These are phyloP conservation scores for Geotrichum citri-aurantii DNA, from an alignment of 1,139 yeast species.

Conservation along the genomic window DNA sequence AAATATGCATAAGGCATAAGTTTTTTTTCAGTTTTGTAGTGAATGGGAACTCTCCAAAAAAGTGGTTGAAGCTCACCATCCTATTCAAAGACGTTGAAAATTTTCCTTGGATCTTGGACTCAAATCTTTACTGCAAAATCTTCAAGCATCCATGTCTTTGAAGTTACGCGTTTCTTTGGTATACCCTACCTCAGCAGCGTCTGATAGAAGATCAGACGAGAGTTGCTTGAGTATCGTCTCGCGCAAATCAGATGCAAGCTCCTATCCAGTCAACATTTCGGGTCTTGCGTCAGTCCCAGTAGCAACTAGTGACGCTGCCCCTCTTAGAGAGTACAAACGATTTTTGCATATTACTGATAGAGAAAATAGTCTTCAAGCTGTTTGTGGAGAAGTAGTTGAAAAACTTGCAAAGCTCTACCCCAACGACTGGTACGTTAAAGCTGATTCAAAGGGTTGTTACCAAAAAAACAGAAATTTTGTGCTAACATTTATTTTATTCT, in stretches of 20 bases:
- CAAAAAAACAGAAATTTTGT: not conserved
- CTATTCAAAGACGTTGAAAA: not conserved
- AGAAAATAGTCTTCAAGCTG: conserved; percentile 41
- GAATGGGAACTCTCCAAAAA: not conserved
- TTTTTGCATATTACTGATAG: conserved; percentile 59
- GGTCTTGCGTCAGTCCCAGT: not conserved
- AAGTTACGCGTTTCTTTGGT: conserved; percentile 13
- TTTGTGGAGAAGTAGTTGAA: conserved; percentile 46
- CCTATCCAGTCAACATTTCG: not conserved
- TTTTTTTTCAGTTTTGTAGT: not conserved
- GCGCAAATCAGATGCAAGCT: not conserved
- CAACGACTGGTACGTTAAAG: conserved; percentile 34
- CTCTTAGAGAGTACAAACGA: conserved; percentile 17
- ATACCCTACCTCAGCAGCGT: conserved; percentile 6
- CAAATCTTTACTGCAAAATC: not conserved
- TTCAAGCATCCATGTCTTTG: conserved; percentile 8
- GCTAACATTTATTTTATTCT: not conserved
- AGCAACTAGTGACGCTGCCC: not conserved
- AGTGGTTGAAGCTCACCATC: not conserved
- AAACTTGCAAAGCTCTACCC: conserved; percentile 62
- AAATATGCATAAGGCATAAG: not conserved
- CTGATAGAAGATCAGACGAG: not conserved
- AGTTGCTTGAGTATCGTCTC: not conserved
- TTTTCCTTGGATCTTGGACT: not conserved
- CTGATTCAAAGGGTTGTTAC: not conserved